These are phyloP conservation scores for Hyphopichia buzzinii DNA, from an alignment of 1,139 yeast genomes.

Conservation along the genomic window DNA sequence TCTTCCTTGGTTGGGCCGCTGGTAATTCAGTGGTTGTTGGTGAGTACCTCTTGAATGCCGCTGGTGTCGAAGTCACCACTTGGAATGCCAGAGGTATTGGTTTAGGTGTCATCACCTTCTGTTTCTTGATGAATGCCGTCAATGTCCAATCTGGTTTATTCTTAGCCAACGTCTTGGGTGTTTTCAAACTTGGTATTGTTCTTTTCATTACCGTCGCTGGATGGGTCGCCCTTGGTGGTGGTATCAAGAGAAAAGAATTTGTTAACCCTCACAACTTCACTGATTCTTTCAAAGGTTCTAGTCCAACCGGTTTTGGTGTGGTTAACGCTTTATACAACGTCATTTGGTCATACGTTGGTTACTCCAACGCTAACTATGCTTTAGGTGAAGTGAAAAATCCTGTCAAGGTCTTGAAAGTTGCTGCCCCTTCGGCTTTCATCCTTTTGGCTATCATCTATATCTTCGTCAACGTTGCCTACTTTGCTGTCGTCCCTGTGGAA, in stretches of 20 bases:
- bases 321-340: slow-evolving; percentile 78
- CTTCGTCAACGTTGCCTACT: slow-evolving; percentile 55
- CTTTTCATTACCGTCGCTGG: slow-evolving; percentile 71
- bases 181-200: slow-evolving; percentile 69
- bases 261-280: slow-evolving; percentile 57
- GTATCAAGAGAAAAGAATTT: slow-evolving; percentile 49
- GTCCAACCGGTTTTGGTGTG: slow-evolving; percentile 72
- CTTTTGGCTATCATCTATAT: slow-evolving; percentile 69
- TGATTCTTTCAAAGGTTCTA: slow-evolving; percentile 56
- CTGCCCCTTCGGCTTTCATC: slow-evolving; percentile 51
- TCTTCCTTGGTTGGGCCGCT: slow-evolving; percentile 83
- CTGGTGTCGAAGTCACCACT: slow-evolving; percentile 62
- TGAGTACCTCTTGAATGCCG: slow-evolving; percentile 60
- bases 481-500: slow-evolving; percentile 55
- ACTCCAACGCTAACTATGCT: slow-evolving; percentile 79
- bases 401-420: slow-evolving; percentile 37
- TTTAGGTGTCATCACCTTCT: slow-evolving; percentile 69
- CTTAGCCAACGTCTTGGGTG: slow-evolving; percentile 66
- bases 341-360: slow-evolving; percentile 77
- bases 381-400: slow-evolving; percentile 71
- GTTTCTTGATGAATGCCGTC: slow-evolving; percentile 62
- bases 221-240: slow-evolving; percentile 79
- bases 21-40: slow-evolving; percentile 61
- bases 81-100: slow-evolving; percentile 81
- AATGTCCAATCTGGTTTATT: slow-evolving; percentile 65